Evolutionary conservation across 2,329 filamentous ascomycete genomes (phyloP), one percentile per base, ranked within the genome.

Genomic region (Hirsutella thompsonii): DNA sequence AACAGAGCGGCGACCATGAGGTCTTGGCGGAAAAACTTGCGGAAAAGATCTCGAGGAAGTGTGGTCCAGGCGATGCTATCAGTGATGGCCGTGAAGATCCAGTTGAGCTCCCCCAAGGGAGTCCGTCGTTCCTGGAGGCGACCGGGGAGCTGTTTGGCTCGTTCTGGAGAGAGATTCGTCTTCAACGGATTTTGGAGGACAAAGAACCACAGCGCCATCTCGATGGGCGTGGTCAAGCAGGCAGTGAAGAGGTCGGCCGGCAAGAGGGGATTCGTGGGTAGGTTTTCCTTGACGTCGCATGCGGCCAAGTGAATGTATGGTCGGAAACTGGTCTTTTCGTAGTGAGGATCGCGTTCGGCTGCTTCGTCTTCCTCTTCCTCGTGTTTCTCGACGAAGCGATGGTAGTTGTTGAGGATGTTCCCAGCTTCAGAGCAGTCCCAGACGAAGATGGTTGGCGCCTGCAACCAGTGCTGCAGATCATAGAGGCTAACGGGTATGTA

Each of bases 61-160:
- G 87, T 93, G 26, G 94, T 96, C 92, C 92, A 98, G 0, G 92
- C 92, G 53, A 98, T 98, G 1, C 90, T 96, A 58, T 98, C 92
- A 0, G 92, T 98, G 49, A 98, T 96, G 41, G 92, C 92, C 1
- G 92, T 98, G 56, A 98, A 96, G 29, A 98, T 98, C 92, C 92
- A 98, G 55, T 98, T 98, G 13, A 98, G 69, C 63, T 98, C 92
- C 46, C 92, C 92, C 28, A 98, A 72, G 8, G 92, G 92, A 38
- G 92, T 96, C 55, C 92, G 75, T 45, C 92, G 76, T 62, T 98
- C 92, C 55, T 94, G 90, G 34, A 96, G 74, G 46, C 88, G 81
- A 28, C 92, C 92, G 3, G 90, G 89, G 16, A 98, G 82, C 53
- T 87, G 85, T 59, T 87, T 83, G 34, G 90, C 89, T 51, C 90